Conservation (phyloP, 495 filamentous ascomycete species). For the Hypoxylon fragiforme region DNA sequence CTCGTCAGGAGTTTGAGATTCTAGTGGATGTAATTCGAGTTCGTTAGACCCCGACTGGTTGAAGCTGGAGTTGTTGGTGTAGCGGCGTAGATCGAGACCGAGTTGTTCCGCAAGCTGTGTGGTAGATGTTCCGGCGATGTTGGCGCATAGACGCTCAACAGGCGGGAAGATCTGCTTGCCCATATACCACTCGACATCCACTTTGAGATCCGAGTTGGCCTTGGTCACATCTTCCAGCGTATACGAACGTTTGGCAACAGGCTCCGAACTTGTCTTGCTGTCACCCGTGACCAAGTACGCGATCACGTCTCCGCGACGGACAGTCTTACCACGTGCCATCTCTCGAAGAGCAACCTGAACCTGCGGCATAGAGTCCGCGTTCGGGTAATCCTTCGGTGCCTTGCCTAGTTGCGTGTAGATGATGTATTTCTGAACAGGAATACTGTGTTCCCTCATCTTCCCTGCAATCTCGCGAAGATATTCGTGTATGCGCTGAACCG, state of each 20-base stretch:
- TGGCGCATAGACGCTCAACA: conserved; percentile 95
- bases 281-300: conserved; percentile 89
- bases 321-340: conserved; percentile 79
- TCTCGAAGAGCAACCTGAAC: conserved; percentile 92
- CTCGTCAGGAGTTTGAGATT: conserved; percentile 88
- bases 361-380: conserved; percentile 92
- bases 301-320: conserved; percentile 93
- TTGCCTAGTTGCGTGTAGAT: conserved; percentile 98
- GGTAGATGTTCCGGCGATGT: conserved; percentile 88
- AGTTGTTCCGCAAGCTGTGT: conserved; percentile 88
- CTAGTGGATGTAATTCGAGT: conserved; percentile 78
- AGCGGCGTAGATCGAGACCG: conserved; percentile 86
- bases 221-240: conserved; percentile 84
- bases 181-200: conserved; percentile 94
- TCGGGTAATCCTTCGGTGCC: conserved; percentile 87
- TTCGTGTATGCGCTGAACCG: conserved; percentile 88
- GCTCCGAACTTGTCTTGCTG: conserved; percentile 69
- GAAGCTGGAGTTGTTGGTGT: conserved; percentile 64
- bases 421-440: conserved; percentile 85
- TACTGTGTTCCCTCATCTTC: conserved; percentile 76
- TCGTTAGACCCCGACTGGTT: conserved; percentile 55
- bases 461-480: conserved; percentile 79
- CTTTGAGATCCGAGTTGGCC: conserved; percentile 69
- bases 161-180: conserved; percentile 98
- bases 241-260: conserved; percentile 84